A percentile compares a stretch with the other conserved stretches of the same genome.
These are phyloP conservation scores for Penicillium steckii DNA, from an alignment of 495 filamentous ascomycete species.

Conservation along the genomic window DNA sequence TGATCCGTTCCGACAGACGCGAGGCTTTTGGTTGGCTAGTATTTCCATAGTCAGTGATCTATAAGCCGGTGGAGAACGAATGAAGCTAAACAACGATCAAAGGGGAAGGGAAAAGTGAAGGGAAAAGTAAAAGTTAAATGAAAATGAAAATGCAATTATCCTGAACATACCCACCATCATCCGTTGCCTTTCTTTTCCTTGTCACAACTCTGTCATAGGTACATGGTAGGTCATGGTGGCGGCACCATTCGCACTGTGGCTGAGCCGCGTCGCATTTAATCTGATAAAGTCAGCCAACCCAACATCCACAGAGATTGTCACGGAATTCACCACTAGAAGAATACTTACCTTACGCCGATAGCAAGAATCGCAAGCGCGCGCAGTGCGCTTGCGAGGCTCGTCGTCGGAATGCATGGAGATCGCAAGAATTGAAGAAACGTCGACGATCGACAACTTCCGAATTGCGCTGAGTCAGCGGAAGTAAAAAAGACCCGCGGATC, in stretches of 20 bases:
- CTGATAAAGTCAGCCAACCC: slow-evolving; percentile 18
- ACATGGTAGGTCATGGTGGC: slow-evolving; percentile 48
- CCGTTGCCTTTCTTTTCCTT: slow-evolving; percentile 32
- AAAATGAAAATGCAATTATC: not conserved
- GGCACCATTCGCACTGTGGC: slow-evolving; percentile 53
- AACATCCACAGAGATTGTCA: not conserved
- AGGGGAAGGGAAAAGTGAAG: not conserved
- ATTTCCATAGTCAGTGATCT: not conserved
- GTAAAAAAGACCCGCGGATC: too few relatives aligned
- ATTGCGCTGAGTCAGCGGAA: too few relatives aligned
- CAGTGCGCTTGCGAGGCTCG: slow-evolving; percentile 28
- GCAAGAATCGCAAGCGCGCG: slow-evolving; percentile 51
- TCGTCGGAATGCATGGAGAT: slow-evolving; percentile 17
- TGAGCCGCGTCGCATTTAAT: slow-evolving; percentile 51
- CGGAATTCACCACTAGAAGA: not conserved
- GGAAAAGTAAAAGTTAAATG: too few relatives aligned
- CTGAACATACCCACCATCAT: slow-evolving; percentile 21
- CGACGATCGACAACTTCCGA: not conserved
- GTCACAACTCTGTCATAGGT: slow-evolving; percentile 43
- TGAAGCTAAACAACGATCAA: not conserved
- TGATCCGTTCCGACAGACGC: slow-evolving; percentile 38
- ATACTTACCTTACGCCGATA: slow-evolving; percentile 47
- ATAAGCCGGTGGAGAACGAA: not conserved
- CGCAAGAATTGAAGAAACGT: slow-evolving; percentile 2
- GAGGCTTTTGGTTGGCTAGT: slow-evolving; percentile 26